These are phyloP conservation scores for Aquilaria malaccensis DNA, from an alignment of 345 rosid species.

Conservation along the genomic window DNA sequence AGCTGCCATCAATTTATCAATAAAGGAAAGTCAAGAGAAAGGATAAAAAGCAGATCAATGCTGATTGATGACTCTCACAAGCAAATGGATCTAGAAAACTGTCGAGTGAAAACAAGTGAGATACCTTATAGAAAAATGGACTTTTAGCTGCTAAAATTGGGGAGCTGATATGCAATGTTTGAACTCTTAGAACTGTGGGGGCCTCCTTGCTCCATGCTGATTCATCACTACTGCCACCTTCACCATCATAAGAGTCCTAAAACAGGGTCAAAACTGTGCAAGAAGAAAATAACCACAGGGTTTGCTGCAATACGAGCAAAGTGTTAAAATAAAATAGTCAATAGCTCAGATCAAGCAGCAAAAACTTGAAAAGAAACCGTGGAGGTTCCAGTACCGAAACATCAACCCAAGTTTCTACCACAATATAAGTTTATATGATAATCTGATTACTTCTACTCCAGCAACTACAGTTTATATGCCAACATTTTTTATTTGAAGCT, in stretches of 20 bases:
- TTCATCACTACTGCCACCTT: slow-evolving; percentile 25
- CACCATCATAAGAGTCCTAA: slow-evolving; percentile 23
- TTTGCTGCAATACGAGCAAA: no score
- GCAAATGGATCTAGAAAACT: not conserved
- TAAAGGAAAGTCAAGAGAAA: not conserved
- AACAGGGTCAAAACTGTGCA: not conserved
- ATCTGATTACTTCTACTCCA: no score
- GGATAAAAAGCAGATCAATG: not conserved
- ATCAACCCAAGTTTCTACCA: no score
- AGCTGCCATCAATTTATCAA: slow-evolving; percentile 32
- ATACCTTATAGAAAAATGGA: slow-evolving; percentile 72
- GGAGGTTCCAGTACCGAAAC: no score
- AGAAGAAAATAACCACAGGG: no score
- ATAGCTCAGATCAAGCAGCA: no score
- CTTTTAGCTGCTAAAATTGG: slow-evolving; percentile 75
- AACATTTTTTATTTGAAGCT: no score
- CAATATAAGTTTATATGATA: no score
- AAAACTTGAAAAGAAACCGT: no score
- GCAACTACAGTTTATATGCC: no score
- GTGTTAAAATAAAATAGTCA: no score
- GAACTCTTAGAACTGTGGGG: slow-evolving; percentile 36
- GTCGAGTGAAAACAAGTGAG: not conserved
- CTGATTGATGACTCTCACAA: slow-evolving; percentile 1
- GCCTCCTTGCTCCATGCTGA: slow-evolving; percentile 32
- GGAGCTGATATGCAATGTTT: slow-evolving; percentile 63